Evolutionary conservation across 768 basidiomycete species (phyloP), one percentile per base, ranked within the genome.

Genomic region (Cyclocybe aegerita): DNA sequence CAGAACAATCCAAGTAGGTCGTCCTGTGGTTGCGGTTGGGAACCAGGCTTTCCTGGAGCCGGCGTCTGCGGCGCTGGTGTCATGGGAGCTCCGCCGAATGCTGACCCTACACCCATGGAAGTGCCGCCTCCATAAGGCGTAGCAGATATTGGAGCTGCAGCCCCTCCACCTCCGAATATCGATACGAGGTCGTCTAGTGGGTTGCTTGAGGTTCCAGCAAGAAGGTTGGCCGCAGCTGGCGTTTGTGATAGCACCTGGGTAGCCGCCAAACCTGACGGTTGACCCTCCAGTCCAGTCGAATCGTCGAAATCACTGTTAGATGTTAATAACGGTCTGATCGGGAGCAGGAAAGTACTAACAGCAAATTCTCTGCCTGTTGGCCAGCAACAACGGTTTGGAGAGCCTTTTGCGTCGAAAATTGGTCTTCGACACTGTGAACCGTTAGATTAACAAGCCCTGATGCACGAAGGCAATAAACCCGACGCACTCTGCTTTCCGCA

Each of bases 111-210:
- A 7, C 43, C 58, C 14, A 48, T 53, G 46, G 62, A 62, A 3
- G 53, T 42, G 14, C 52, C 53, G 9, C 39, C 55, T 31, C 55
- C 55, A 47, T 58, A 57, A 4, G 55, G 43, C 11, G 44, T 33
- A 5, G 56, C 23, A 23, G 23, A 49, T 5, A 56, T 43, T 6
- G 57, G 38, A 8, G 68, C 54, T 23, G 63, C 50, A 16, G 57
- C 60, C 17, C 71, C 65, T 55, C 73, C 62, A 61, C 72, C 61
- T 11, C 91, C 92, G 64, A 97, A 97, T 58, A 97, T 90, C 7
- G 93, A 94, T 16, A 95, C 93, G 9, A 97, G 78, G 65, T 97
- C 93, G 66, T 96, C 93, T 39, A 96, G 75, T 1, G 94, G 94
- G 64, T 97, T 97, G 52, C 79, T 80, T 10, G 92, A 93, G 17